Conservation (phyloP, 306 rosid genomes). For the Senna siamea region DNA sequence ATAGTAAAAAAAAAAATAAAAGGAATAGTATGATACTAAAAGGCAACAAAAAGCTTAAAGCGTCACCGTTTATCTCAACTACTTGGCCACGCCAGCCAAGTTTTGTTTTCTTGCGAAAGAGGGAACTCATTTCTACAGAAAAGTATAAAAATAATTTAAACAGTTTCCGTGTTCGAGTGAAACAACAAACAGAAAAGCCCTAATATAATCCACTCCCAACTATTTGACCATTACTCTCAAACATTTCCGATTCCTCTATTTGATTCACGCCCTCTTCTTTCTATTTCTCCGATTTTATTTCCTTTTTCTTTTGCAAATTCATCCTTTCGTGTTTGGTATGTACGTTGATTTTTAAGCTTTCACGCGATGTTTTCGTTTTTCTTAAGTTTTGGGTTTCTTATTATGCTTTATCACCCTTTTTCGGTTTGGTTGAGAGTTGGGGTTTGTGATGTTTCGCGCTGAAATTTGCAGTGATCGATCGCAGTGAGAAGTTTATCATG, state of each 20-base stretch:
- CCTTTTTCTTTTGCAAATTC: too few species aligned
- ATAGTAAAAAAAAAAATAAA: background rate
- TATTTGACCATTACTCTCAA: too few species aligned
- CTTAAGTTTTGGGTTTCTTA: background rate
- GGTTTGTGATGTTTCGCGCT: constrained; percentile 48
- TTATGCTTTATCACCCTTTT: background rate
- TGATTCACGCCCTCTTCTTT: too few species aligned
- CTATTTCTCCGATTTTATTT: too few species aligned
- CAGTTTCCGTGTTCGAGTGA: background rate
- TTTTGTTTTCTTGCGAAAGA: constrained; percentile 9
- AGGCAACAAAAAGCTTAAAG: background rate
- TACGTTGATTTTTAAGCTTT: background rate
- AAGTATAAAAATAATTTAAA: constrained; percentile 4
- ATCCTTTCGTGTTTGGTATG: constrained; percentile 43
- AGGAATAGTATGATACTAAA: too few species aligned
- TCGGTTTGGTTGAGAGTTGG: background rate
- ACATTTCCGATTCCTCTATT: too few species aligned
- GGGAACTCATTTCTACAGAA: constrained; percentile 6
- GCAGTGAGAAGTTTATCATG: constrained; percentile 56
- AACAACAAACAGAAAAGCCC: background rate
- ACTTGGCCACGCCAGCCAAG: constrained; percentile 10
- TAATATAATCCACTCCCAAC: background rate
- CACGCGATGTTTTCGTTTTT: background rate
- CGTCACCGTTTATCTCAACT: background rate
- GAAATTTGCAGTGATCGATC: constrained; percentile 51